Percentiles rank a stretch among this genome's conserved stretches.
Evolutionary conservation across 2,329 filamentous ascomycete species (phyloP).

Genomic region (Trichothecium sympodiale): DNA sequence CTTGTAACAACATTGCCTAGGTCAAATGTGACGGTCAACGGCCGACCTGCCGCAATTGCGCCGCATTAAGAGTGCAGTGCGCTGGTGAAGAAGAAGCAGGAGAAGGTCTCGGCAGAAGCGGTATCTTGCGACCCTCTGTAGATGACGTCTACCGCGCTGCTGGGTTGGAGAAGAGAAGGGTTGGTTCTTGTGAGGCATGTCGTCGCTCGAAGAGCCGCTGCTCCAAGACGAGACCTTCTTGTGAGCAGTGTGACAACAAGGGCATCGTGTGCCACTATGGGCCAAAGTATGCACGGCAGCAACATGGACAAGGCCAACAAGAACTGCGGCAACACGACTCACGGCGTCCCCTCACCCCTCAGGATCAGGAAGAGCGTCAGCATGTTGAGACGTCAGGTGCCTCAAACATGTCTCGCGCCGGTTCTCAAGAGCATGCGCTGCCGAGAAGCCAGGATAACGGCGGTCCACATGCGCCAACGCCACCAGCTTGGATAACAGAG

Average conservation of each 20-base stretch:
- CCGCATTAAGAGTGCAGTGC: too few species aligned
- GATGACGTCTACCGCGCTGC: conserved; percentile 15
- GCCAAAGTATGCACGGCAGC: too few species aligned
- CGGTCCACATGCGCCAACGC: too few species aligned
- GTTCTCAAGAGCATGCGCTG: too few species aligned
- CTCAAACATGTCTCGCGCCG: neutral
- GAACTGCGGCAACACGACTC: neutral
- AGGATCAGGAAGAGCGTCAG: neutral
- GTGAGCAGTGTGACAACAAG: conserved; percentile 12
- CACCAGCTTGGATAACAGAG: too few species aligned
- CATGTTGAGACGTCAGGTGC: neutral
- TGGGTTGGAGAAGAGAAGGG: conserved; percentile 15
- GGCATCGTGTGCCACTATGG: conserved; percentile 3
- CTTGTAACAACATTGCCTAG: too few species aligned
- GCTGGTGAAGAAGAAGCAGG: too few species aligned
- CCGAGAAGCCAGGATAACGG: too few species aligned
- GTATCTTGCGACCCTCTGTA: too few species aligned
- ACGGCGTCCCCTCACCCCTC: neutral
- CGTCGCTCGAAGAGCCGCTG: conserved; percentile 15
- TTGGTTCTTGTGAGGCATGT: conserved; percentile 17
- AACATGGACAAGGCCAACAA: conserved; percentile 1
- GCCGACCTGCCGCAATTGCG: too few species aligned
- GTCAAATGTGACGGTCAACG: too few species aligned
- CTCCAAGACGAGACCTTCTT: conserved; percentile 13
- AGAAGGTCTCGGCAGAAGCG: too few species aligned